Base-by-base conservation (phyloP, 805 yeast species). In the Blastobotrys americana region DNA sequence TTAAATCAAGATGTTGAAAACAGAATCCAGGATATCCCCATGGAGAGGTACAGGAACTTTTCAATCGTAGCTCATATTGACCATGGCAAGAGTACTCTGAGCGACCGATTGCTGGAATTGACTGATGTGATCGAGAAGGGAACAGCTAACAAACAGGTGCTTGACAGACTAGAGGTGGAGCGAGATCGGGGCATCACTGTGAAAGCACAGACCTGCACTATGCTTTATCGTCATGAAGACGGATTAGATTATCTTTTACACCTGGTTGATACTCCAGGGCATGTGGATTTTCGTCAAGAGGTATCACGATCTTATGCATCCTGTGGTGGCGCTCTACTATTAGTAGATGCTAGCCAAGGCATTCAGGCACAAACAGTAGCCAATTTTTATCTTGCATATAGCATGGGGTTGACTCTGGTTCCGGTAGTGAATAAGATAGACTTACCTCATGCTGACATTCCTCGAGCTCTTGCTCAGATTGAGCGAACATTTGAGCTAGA, bases 301-400 rank as follows among this genome's bases (percentile, higher is more conserved):
- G 98, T 90, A 1, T 80, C 94, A 3, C 67, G 97, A 54, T 85
- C 96, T 5, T 89, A 89, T 64, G 97, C 97, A 2, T 84, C 96
- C 0, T 93, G 97, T 68, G 95, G 89, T 31, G 97, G 97, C 10
- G 97, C 97, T 0, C 66, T 90, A 34, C 63, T 90, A 34, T 64
- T 90, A 18, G 95, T 90, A 1, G 98, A 93, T 68, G 97, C 97
- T 1, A 74, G 90, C 2, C 97, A 93, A 58, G 97, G 97, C 42
- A 88, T 90, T 3, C 97, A 88, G 62, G 97, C 97, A 0, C 98
- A 90, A 62, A 93, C 98, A 0, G 97, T 90, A n/a, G 97, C 98
- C 19, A 90, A 93, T 62, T 90, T 85, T 65, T 86, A 82, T 57
- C 70, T 90, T 45, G 98, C 97, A 0, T 83, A 84, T 58, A 82